phyloP scores from a whole-genome alignment of 2,329 filamentous ascomycete genomes.

The Beauveria scarabaeidicola region DNA sequence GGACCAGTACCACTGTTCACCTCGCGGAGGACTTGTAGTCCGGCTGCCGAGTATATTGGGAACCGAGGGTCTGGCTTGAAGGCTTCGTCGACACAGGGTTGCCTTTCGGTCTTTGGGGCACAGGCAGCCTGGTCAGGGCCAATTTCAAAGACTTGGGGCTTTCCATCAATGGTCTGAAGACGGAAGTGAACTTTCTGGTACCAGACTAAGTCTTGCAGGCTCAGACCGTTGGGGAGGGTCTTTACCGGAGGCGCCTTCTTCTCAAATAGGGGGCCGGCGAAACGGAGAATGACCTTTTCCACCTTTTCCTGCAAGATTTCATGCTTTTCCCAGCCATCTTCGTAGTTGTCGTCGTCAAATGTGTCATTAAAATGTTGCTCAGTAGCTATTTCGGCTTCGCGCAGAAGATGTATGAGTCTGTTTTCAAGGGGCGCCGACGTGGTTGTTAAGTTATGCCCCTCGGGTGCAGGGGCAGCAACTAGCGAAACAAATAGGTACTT shows the following conservation, averaged over 20 bases:
- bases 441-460: neutral
- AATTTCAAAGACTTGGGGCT: neutral
- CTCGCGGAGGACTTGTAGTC: neutral
- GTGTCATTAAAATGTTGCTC: neutral
- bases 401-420: neutral
- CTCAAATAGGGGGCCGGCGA: neutral
- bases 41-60: neutral
- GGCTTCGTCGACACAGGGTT: neutral
- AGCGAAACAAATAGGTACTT: neutral
- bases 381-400: neutral
- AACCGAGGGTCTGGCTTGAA: neutral
- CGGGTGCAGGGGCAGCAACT: neutral
- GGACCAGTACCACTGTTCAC: no score
- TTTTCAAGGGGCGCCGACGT: neutral
- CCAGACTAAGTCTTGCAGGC: neutral
- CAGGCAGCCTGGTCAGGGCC: neutral
- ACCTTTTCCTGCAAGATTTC: neutral
- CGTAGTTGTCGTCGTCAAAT: neutral
- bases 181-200: neutral
- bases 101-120: no score
- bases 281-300: neutral
- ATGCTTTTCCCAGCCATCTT: neutral
- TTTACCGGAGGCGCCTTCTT: neutral
- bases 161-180: neutral
- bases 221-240: neutral